These are phyloP conservation scores for Kwoniella pini DNA, from an alignment of 768 basidiomycete genomes.

Conservation along the genomic window DNA sequence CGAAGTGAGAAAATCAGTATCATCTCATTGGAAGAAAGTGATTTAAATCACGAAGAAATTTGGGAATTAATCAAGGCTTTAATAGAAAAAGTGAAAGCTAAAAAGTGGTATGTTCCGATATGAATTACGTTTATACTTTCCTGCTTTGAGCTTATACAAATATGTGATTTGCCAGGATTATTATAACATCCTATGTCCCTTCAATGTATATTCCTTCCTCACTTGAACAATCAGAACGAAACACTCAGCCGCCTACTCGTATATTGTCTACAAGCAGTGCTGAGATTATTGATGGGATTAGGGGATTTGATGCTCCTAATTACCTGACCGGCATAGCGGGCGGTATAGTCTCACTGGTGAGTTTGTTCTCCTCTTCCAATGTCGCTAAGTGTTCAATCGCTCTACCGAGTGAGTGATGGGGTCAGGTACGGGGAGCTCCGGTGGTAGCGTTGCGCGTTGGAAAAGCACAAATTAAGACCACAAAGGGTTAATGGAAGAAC, in stretches of 20 bases:
- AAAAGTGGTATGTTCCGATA: conserved; percentile 7
- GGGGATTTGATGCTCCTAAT: conserved; percentile 31
- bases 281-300: neutral
- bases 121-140: neutral
- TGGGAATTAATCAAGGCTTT: conserved; percentile 14
- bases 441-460: too few species aligned
- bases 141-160: too few species aligned
- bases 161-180: too few species aligned
- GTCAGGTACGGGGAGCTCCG: neutral
- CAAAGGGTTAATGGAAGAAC: too few species aligned
- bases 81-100: conserved; percentile 19
- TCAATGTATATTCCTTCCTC: conserved; percentile 36
- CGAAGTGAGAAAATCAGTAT: neutral
- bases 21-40: conserved; percentile 9
- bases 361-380: conserved; percentile 2
- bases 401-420: neutral
- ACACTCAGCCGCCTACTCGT: conserved; percentile 18
- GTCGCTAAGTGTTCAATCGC: neutral
- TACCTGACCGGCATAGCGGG: conserved; percentile 41
- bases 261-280: conserved; percentile 1
- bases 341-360: conserved; percentile 32
- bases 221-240: neutral
- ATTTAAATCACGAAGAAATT: conserved; percentile 5
- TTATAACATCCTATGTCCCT: conserved; percentile 33
- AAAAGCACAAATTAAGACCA: too few species aligned